Evolutionary conservation across 2,329 filamentous ascomycete species (phyloP).

Genomic region (Colletotrichum abscissum): DNA sequence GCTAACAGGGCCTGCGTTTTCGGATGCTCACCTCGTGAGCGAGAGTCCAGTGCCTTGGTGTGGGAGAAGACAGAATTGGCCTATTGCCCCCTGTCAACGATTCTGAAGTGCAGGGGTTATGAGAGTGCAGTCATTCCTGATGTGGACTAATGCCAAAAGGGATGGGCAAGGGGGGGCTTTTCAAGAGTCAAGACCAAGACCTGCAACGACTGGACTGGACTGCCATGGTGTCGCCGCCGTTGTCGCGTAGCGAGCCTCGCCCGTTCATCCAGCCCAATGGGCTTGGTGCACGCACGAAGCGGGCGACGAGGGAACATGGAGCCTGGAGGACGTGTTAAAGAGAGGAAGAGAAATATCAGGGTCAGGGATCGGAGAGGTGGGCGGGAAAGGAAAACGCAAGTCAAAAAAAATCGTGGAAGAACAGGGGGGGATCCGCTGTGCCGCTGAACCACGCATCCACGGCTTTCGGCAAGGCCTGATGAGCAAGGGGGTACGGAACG

Average conservation of each 20-base stretch:
- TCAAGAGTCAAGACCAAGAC: background rate
- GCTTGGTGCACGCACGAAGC: background rate
- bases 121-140: conserved; percentile 6
- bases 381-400: conserved; percentile 35
- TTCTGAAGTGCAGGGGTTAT: conserved; percentile 3
- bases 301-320: background rate
- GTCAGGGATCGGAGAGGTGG: conserved; percentile 25
- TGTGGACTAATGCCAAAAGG: conserved; percentile 15
- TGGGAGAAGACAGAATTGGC: background rate
- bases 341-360: conserved; percentile 18
- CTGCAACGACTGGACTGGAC: conserved; percentile 11
- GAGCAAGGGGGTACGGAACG: conserved; percentile 7
- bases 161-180: background rate
- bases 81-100: conserved; percentile 11
- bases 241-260: conserved; percentile 29
- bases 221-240: conserved; percentile 31
- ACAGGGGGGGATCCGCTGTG: conserved; percentile 34
- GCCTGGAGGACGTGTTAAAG: conserved; percentile 4
- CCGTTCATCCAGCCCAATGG: conserved; percentile 15
- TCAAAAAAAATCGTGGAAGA: background rate
- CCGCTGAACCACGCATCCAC: conserved; percentile 5
- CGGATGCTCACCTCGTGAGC: conserved; percentile 11
- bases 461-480: conserved; percentile 27
- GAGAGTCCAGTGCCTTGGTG: background rate
- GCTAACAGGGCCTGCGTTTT: background rate